Evolutionary conservation across 2,329 filamentous ascomycete genomes (phyloP), one percentile per base, ranked within the genome.

Genomic region (Phoma sp.): DNA sequence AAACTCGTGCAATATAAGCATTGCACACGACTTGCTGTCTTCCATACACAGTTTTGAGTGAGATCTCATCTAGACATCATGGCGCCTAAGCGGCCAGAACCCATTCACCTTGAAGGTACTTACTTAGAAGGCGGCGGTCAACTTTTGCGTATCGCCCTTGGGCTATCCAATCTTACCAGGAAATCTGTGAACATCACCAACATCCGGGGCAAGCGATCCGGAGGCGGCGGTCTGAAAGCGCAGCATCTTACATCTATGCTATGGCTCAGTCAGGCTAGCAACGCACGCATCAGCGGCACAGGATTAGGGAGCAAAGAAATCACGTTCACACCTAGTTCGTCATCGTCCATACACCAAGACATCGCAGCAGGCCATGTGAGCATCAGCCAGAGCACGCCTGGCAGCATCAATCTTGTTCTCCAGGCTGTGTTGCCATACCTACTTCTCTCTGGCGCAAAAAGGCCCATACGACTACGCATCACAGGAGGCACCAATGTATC

Each of bases 91-190:
- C 29, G 38, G 25, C 24, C 57, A 25, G 40, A 43, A 13, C 36
- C 58, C 1, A 63, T 74, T 10, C 66, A 70, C 44, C 64, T 87
- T 10, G 79, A 85, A 65, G 84, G 85, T 43, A 80, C 79, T 17
- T 85, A 80, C 3, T 80, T 87, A 19, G 85, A 88, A 78, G 85
- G 85, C 35, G 85, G 85, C 24, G 85, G 85, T 13, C 85, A 88
- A 68, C 76, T 88, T 2, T 75, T 87, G 38, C 83, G 85, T 21
- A 79, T 84, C 46, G 82, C 84, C 2, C 62, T 86, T 8, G 79
- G 80, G 13, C 72, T 87, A 2, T 82, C 84, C 1, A 80, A 82
- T 5, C 74, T 87, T 15, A 84, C 81, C 6, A 68, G 69, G 21
- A 78, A 70, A 1, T 78, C 84, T 1, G 71, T 87, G 44, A 74